phyloP scores from a whole-genome alignment of 1,284 basidiomycete genomes.

The Cerioporus squamosus region DNA sequence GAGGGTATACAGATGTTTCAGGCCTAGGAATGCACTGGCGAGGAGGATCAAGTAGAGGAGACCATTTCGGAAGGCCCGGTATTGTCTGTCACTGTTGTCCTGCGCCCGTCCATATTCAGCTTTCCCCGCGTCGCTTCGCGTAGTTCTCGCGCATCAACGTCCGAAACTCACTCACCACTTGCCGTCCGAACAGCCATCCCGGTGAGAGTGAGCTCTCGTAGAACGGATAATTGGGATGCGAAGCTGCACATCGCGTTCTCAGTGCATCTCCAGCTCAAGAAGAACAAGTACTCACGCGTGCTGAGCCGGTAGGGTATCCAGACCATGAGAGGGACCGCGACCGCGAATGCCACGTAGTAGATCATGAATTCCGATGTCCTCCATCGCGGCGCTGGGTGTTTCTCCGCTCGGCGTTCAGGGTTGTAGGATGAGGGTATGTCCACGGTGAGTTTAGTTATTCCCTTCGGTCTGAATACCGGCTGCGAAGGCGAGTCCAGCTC shows the following conservation, averaged over 20 bases:
- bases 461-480: slow-evolving; percentile 23
- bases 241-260: slow-evolving; percentile 45
- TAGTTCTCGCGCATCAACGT: too few species aligned
- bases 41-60: slow-evolving; percentile 63
- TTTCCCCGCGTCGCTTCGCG: too few species aligned
- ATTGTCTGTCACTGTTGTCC: slow-evolving; percentile 90
- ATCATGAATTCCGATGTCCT: slow-evolving; percentile 80
- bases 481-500: slow-evolving; percentile 26
- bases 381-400: slow-evolving; percentile 65
- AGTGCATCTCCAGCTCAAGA: too few species aligned
- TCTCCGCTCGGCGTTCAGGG: slow-evolving; percentile 23
- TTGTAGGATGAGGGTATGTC: slow-evolving; percentile 47
- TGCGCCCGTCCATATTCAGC: slow-evolving; percentile 32
- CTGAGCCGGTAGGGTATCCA: slow-evolving; percentile 85
- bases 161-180: slow-evolving; percentile 16
- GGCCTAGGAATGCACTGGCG: slow-evolving; percentile 48
- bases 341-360: slow-evolving; percentile 69
- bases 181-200: slow-evolving; percentile 72
- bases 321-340: slow-evolving; percentile 79
- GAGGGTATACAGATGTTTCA: slow-evolving; percentile 42
- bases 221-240: slow-evolving; percentile 73
- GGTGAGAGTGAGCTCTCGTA: slow-evolving; percentile 65
- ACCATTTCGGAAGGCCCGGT: slow-evolving; percentile 82
- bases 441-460: slow-evolving; percentile 51
- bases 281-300: slow-evolving; percentile 58